Conservation (phyloP, 2,329 filamentous ascomycete species). For the Aureobasidium sp. region DNA sequence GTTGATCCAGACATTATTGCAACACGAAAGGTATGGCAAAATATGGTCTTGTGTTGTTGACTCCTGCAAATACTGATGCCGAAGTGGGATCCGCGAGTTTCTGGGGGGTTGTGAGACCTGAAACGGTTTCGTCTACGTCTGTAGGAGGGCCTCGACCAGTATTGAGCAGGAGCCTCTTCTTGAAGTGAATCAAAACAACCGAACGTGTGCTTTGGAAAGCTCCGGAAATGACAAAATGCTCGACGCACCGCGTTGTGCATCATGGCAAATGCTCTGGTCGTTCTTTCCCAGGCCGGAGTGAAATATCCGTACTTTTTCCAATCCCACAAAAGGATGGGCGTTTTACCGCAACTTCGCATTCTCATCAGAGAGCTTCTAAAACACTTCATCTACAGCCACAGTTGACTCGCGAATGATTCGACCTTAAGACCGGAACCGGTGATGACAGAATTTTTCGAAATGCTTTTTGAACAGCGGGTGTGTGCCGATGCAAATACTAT, state of each 20-base stretch:
- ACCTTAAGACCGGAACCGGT: not conserved
- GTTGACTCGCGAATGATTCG: not conserved
- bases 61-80: too few species aligned
- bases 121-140: not conserved
- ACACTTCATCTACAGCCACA: too few species aligned
- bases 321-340: too few species aligned
- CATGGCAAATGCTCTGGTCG: not conserved
- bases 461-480: not conserved
- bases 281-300: not conserved
- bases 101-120: not conserved
- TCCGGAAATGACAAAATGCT: not conserved
- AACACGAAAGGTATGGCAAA: too few species aligned
- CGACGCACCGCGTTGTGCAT: not conserved
- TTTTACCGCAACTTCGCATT: too few species aligned
- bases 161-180: too few species aligned
- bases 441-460: not conserved
- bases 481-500: not conserved
- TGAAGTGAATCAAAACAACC: too few species aligned
- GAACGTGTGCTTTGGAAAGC: too few species aligned
- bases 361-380: too few species aligned
- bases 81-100: not conserved
- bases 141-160: not conserved
- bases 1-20: too few species aligned
- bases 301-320: too few species aligned
- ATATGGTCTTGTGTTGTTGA: too few species aligned